A percentile compares a stretch with the other conserved stretches of the same genome.
Evolutionary conservation across 208 protist species (phyloP).

Genomic region (Phytomonas sp.): DNA sequence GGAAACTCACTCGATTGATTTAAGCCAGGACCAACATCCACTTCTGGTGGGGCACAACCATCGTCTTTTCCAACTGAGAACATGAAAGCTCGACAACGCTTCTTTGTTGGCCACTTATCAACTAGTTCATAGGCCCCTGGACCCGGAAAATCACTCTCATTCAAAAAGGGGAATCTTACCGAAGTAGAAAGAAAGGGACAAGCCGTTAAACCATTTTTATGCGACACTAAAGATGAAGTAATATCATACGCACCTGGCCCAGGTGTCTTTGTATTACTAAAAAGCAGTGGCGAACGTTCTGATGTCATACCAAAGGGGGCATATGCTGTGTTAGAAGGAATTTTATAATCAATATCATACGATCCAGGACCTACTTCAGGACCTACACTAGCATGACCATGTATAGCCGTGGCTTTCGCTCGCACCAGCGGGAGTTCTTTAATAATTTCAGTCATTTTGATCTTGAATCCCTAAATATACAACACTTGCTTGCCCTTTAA

Average conservation of each 20-base stretch:
- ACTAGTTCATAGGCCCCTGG: slow-evolving; percentile 55
- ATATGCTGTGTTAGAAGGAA: slow-evolving; percentile 23
- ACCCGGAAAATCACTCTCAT: slow-evolving; percentile 31
- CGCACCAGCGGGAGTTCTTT: slow-evolving; percentile 74
- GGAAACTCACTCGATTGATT: slow-evolving; percentile 49
- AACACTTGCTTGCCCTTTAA: background rate
- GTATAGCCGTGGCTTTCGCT: slow-evolving; percentile 37
- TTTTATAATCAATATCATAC: slow-evolving; percentile 38
- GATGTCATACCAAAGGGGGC: slow-evolving; percentile 75
- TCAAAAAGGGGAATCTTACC: slow-evolving; percentile 31
- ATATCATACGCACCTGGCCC: slow-evolving; percentile 60
- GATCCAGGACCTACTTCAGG: slow-evolving; percentile 62
- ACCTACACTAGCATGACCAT: slow-evolving; percentile 22
- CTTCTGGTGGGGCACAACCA: background rate
- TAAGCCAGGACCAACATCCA: slow-evolving; percentile 27
- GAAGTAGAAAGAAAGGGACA: slow-evolving; percentile 62
- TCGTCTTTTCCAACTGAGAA: slow-evolving; percentile 14
- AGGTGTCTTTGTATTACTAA: slow-evolving; percentile 27
- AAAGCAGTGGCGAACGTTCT: slow-evolving; percentile 24
- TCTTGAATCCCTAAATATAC: slow-evolving; percentile 7
- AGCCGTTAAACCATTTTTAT: slow-evolving; percentile 24
- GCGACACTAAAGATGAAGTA: background rate
- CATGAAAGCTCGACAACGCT: slow-evolving; percentile 19
- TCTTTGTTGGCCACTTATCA: slow-evolving; percentile 21
- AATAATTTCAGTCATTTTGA: slow-evolving; percentile 15